Evolutionary conservation across 1,139 yeast genomes (phyloP).

Genomic region (Pichia sp.): DNA sequence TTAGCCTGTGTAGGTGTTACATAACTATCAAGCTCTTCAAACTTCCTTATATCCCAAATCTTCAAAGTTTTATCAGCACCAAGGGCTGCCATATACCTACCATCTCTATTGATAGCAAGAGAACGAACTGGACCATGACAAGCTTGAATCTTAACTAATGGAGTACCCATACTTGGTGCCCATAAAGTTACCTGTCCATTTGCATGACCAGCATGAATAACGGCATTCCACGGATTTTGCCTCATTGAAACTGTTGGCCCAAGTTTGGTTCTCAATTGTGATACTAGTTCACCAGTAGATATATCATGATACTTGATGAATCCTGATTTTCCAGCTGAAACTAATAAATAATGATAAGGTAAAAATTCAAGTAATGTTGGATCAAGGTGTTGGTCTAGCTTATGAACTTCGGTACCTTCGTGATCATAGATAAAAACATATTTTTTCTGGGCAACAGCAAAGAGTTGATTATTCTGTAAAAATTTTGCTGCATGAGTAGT

Average conservation of each 20-base stretch:
- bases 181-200: conserved; percentile 91
- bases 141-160: conserved; percentile 74
- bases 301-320: conserved; percentile 90
- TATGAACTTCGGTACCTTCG: conserved; percentile 85
- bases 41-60: conserved; percentile 89
- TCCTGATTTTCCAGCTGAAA: conserved; percentile 85
- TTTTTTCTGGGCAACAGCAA: conserved; percentile 96
- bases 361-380: conserved; percentile 76
- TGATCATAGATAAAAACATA: conserved; percentile 89
- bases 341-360: conserved; percentile 85
- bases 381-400: conserved; percentile 84
- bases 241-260: conserved; percentile 88
- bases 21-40: conserved; percentile 65
- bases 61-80: conserved; percentile 82
- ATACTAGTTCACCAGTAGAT: conserved; percentile 79
- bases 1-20: conserved; percentile 82
- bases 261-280: conserved; percentile 76
- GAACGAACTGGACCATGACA: conserved; percentile 85
- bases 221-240: conserved; percentile 94
- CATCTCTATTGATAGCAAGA: conserved; percentile 84
- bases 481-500: conserved; percentile 86
- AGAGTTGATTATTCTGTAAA: conserved; percentile 85
- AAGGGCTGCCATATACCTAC: conserved; percentile 88
- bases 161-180: conserved; percentile 86
- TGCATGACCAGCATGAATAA: conserved; percentile 86